Evolutionary conservation across 2,329 filamentous ascomycete species (phyloP).

Genomic region (Claviceps pazoutovae): DNA sequence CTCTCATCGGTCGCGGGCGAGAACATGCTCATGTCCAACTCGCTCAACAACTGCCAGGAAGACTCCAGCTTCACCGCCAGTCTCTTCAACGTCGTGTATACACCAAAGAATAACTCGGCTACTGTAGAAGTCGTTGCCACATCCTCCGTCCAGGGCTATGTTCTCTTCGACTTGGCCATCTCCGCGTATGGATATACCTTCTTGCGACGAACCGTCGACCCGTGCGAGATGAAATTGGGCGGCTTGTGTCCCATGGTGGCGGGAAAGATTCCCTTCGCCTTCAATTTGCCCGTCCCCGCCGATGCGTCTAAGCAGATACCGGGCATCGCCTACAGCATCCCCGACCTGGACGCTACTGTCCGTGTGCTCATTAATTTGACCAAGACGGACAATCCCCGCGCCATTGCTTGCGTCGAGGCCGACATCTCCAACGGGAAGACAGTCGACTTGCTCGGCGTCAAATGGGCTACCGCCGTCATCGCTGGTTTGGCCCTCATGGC

Average conservation of each 20-base stretch:
- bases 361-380: slow-evolving; percentile 67
- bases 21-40: slow-evolving; percentile 63
- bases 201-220: slow-evolving; percentile 54
- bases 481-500: slow-evolving; percentile 71
- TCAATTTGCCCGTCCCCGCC: slow-evolving; percentile 47
- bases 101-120: slow-evolving; percentile 59
- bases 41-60: slow-evolving; percentile 70
- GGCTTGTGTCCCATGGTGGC: slow-evolving; percentile 87
- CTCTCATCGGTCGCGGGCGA: slow-evolving; percentile 40
- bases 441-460: slow-evolving; percentile 75
- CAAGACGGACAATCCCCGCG: slow-evolving; percentile 33
- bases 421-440: slow-evolving; percentile 83
- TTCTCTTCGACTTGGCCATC: slow-evolving; percentile 62
- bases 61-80: slow-evolving; percentile 79
- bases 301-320: slow-evolving; percentile 54
- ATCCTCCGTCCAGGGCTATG: slow-evolving; percentile 68
- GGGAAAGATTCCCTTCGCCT: slow-evolving; percentile 62
- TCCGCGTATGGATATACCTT: slow-evolving; percentile 72
- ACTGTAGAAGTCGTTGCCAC: slow-evolving; percentile 65
- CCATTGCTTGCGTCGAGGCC: slow-evolving; percentile 77
- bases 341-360: slow-evolving; percentile 79
- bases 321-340: slow-evolving; percentile 74
- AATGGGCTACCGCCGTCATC: slow-evolving; percentile 80
- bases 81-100: slow-evolving; percentile 75
- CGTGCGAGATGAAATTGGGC: slow-evolving; percentile 54